Conservation (phyloP, 2,329 filamentous ascomycete genomes). For the Monosporascus sp. region DNA sequence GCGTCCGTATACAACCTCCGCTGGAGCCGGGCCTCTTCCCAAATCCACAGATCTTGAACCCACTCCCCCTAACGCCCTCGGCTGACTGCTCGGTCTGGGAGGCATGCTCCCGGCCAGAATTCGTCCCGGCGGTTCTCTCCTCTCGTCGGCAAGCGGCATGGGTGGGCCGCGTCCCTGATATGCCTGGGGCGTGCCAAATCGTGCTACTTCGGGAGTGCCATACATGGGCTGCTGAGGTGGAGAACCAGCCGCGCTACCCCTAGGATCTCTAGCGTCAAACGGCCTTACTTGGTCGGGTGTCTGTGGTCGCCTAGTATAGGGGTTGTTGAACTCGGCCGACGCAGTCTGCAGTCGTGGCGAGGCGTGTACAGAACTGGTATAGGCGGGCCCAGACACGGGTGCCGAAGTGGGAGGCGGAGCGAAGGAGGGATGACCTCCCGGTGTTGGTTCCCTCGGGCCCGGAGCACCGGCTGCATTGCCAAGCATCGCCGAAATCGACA, state of each 20-base stretch:
- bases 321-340: constrained; percentile 48
- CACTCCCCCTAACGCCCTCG: constrained; percentile 42
- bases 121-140: constrained; percentile 32
- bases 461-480: constrained; percentile 40
- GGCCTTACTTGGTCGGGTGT: constrained; percentile 64
- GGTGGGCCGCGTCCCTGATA: constrained; percentile 49
- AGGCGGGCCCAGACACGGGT: constrained; percentile 39
- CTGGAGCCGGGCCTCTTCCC: constrained; percentile 31
- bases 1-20: constrained; percentile 40
- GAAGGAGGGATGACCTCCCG: constrained; percentile 36
- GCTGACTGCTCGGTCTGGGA: constrained; percentile 47
- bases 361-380: constrained; percentile 45
- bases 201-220: constrained; percentile 51
- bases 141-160: constrained; percentile 40
- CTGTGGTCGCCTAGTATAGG: constrained; percentile 59
- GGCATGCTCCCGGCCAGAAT: constrained; percentile 32
- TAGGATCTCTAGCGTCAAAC: constrained; percentile 41
- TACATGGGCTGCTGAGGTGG: constrained; percentile 44
- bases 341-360: constrained; percentile 52
- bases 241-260: constrained; percentile 41
- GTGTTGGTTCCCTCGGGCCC: constrained; percentile 36
- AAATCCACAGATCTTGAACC: constrained; percentile 43
- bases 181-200: constrained; percentile 54
- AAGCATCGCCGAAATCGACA: constrained; percentile 59
- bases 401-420: constrained; percentile 35